Conservation (phyloP, 495 filamentous ascomycete species). For the Podospora bellae-mahoneyi region DNA sequence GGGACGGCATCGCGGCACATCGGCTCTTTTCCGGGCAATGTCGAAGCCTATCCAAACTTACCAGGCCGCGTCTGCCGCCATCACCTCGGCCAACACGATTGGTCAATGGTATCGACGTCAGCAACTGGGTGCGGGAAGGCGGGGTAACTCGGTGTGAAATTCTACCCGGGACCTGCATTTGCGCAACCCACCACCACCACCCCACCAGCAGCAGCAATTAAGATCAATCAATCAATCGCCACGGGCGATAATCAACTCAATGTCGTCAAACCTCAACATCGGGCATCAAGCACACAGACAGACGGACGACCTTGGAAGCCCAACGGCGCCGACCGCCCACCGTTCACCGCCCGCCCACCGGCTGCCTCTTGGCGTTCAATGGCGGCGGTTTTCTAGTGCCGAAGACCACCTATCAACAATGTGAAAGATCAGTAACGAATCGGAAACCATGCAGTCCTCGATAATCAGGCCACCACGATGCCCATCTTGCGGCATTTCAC, state of each 20-base stretch:
- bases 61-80: neutral
- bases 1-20: neutral
- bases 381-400: neutral
- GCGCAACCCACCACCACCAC: too few relatives aligned
- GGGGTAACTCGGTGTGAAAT: neutral
- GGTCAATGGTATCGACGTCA: neutral
- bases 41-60: neutral
- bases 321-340: too few relatives aligned
- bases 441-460: neutral
- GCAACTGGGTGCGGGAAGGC: neutral
- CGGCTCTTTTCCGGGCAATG: constrained; percentile 1
- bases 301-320: too few relatives aligned
- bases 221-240: neutral
- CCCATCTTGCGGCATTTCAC: neutral
- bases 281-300: too few relatives aligned
- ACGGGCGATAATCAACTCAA: neutral
- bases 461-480: neutral
- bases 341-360: too few relatives aligned
- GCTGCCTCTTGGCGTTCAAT: neutral
- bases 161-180: too few relatives aligned
- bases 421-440: neutral
- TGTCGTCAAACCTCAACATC: neutral
- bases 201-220: too few relatives aligned
- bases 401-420: neutral
- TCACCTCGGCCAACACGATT: neutral